phyloP scores from a whole-genome alignment of 352 stramenopile species.

The Globisporangium alternatum region DNA sequence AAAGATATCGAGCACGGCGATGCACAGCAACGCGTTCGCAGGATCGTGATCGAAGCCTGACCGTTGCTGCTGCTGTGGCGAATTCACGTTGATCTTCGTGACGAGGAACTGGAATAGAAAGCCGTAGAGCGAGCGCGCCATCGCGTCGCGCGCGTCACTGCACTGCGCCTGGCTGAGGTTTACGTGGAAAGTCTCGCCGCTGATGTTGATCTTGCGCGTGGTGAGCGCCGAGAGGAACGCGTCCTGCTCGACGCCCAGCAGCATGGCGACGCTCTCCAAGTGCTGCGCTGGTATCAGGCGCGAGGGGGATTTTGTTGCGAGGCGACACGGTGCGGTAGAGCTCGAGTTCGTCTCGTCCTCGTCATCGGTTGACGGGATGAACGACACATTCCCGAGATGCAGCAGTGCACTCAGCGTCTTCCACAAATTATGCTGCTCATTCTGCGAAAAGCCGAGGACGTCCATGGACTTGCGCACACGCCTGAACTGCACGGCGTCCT shows the following conservation, averaged over 20 bases:
- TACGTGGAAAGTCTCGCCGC: constrained; percentile 60
- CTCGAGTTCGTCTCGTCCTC: constrained; percentile 44
- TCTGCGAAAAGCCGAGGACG: constrained; percentile 61
- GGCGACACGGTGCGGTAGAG: constrained; percentile 31
- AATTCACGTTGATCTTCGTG: constrained; percentile 62
- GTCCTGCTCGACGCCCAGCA: constrained; percentile 44
- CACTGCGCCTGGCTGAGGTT: constrained; percentile 71
- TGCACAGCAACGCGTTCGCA: constrained; percentile 33
- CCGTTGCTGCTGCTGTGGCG: constrained; percentile 16
- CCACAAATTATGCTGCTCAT: constrained; percentile 66
- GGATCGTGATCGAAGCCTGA: constrained; percentile 11
- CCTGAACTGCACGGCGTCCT: constrained; percentile 61
- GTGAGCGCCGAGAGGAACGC: constrained; percentile 55
- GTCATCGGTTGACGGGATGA: constrained; percentile 57
- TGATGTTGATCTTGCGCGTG: constrained; percentile 69
- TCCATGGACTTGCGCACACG: constrained; percentile 66
- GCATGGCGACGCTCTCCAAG: constrained; percentile 34
- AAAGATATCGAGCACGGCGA: constrained; percentile 90
- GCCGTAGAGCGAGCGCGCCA: constrained; percentile 75
- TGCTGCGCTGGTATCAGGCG: constrained; percentile 35
- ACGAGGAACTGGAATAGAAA: constrained; percentile 87
- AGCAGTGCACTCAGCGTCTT: constrained; percentile 69
- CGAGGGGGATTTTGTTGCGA: constrained; percentile 33
- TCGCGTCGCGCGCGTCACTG: constrained; percentile 61
- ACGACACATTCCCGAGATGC: constrained; percentile 80